Evolutionary conservation across 2,329 filamentous ascomycete genomes (phyloP), one percentile per base, ranked within the genome.

Genomic region (Apiospora arundinis): DNA sequence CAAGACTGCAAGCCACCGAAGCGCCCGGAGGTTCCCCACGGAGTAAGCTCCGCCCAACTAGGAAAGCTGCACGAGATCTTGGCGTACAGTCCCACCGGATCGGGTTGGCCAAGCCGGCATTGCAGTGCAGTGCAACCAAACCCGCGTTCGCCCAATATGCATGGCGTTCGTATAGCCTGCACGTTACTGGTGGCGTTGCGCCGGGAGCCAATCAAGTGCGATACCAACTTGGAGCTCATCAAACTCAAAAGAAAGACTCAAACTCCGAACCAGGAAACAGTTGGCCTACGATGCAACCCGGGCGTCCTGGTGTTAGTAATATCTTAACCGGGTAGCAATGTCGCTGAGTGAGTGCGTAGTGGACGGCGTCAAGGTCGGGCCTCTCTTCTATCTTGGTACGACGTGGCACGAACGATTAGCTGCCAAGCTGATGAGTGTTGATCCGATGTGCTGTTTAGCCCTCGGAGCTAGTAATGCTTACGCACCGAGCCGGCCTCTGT

Each of bases 21-120:
- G 52, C 28, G 52, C 52, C 32, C 32, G 56, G 56, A 63, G 32
- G 28, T 63, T 63, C 56, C 56, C 56, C 56, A 63, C 56, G 56
- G 56, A 63, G 56, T 40, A 5, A 12, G 21, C 32, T 16, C 56
- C 56, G 18, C 56, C 56, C 56, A 40, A 63, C 37, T 2, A n/a
- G 56, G 56, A 40, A 63, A 40, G 9, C 56, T 63, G 56, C 32
- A 63, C 32, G 4, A n/a, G 18, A 40, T 63, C 32, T 63, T 40
- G 32, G 56, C 56, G 32, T 37, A 63, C 56, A 40, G 56, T n/a
- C 56, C 56, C 56, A 63, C 56, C 28, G 28, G 56, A 40, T 63
- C 32, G 56, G 56, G 32, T n/a, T 12, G 56, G 56, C 56, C 32
- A 63, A 40, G 32, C 56, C 56, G 28, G 56, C 52, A 60, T 16